Conservation (phyloP, 2,329 filamentous ascomycete species). For the Emmonsia crescens region DNA sequence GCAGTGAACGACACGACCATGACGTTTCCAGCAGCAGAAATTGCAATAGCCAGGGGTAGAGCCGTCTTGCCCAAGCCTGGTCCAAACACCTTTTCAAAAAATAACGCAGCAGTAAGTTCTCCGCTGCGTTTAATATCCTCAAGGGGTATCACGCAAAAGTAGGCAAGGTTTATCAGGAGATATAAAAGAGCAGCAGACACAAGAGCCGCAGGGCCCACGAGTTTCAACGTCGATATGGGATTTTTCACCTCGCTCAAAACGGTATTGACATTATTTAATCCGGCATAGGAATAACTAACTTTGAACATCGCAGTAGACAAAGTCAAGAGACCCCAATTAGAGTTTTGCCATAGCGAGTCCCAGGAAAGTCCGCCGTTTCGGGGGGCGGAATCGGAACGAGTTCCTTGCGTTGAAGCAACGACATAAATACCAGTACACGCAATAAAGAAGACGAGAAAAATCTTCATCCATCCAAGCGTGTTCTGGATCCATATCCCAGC, state of each 20-base stretch:
- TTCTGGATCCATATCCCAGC: slow-evolving; percentile 51
- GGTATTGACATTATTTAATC: slow-evolving; percentile 53
- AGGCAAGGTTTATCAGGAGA: slow-evolving; percentile 48
- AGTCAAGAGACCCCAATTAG: neutral
- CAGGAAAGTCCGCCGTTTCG: neutral
- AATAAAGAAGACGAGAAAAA: slow-evolving; percentile 23
- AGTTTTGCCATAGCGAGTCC: neutral
- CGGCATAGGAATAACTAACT: slow-evolving; percentile 54
- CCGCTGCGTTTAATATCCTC: slow-evolving; percentile 52
- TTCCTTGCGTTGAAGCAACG: neutral
- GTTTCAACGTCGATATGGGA: slow-evolving; percentile 55
- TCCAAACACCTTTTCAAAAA: slow-evolving; percentile 52
- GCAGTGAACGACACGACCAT: slow-evolving; percentile 61
- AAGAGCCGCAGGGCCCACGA: slow-evolving; percentile 50
- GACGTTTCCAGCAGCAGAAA: slow-evolving; percentile 60
- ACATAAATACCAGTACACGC: slow-evolving; percentile 1
- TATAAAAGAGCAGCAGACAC: slow-evolving; percentile 51
- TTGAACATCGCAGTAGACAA: slow-evolving; percentile 50
- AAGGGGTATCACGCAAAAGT: slow-evolving; percentile 50
- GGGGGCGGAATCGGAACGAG: neutral
- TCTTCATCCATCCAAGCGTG: slow-evolving; percentile 52
- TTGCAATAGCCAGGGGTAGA: slow-evolving; percentile 41
- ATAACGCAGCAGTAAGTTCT: slow-evolving; percentile 53
- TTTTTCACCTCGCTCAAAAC: slow-evolving; percentile 61
- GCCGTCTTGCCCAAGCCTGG: neutral